Base-by-base conservation (phyloP, 257 asterid genomes). In the Cruciata laevipes region DNA sequence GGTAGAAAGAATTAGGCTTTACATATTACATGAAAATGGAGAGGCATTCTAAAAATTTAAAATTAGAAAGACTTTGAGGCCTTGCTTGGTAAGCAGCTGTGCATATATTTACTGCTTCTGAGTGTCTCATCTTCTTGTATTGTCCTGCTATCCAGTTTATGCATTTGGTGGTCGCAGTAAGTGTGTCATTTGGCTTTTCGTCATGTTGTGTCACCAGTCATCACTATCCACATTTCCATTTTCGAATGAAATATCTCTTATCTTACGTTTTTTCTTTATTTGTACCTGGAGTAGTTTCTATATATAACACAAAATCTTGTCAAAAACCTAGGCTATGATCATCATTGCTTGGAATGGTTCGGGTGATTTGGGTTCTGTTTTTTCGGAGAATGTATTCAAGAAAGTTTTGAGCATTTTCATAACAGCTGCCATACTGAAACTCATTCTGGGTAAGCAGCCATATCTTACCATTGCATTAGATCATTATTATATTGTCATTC, bases 271-370 rank as follows among this genome's bases (percentile, higher is more conserved):
- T 61, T 27, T 10, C 27, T 53, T 53, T 66, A 57, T 68, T 65
- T 14, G 37, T 67, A n/a, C 10, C 16, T 61, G 52, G 52, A 35
- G 60, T 21, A 13, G 0, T 65, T 47, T 13, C 13, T 25, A 20
- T 37, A 24, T 16, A 16, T 66, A 66, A 27, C 23, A 7, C 59
- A 27, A 33, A 30, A 31, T 33, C 71, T 57, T 75, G 65, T 74
- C 61, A 53, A 59, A 65, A 21, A 27, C 60, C 71, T 61, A 93
- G 99, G 97, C 95, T 60, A 93, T 93, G 99, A 93, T 93, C 70
- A 82, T 90, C 71, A 83, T 93, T 75, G 79, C 99, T 57, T 93
- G 97, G 99, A 78, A 86, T 76, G 90, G 96, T 57, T 82, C 97
- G 3, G 99, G 96, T 18, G 63, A 76, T 61, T 66, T 83, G 65